Evolutionary conservation across 106 monocot species (phyloP).

Genomic region (Dendrobium nobile): DNA sequence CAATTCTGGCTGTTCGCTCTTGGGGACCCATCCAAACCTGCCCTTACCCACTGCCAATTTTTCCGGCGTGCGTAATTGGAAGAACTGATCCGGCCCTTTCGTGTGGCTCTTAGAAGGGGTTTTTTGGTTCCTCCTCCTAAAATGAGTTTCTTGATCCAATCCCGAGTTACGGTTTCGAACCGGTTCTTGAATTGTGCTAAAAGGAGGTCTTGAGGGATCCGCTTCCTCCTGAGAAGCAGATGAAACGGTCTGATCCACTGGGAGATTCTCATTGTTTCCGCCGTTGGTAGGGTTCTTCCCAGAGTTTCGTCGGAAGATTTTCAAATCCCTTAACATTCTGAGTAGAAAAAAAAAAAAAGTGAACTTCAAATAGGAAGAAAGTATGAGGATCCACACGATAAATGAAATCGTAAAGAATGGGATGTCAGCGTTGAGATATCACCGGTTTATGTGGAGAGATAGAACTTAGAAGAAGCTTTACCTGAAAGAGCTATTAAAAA

Average conservation of each 20-base stretch:
- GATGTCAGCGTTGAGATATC: not conserved
- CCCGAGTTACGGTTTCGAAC: slow-evolving; percentile 21
- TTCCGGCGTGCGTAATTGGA: slow-evolving; percentile 64
- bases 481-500: slow-evolving; percentile 57
- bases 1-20: slow-evolving; percentile 19
- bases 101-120: slow-evolving; percentile 46
- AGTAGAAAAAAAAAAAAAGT: not conserved
- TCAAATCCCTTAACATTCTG: slow-evolving; percentile 80
- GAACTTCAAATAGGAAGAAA: not conserved
- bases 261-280: slow-evolving; percentile 57
- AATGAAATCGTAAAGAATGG: not conserved
- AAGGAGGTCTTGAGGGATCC: slow-evolving; percentile 45
- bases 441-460: not conserved
- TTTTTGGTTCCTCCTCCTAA: slow-evolving; percentile 36
- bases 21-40: slow-evolving; percentile 64
- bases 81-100: slow-evolving; percentile 14
- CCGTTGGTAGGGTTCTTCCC: slow-evolving; percentile 21
- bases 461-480: slow-evolving; percentile 10
- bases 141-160: slow-evolving; percentile 20
- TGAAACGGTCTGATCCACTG: slow-evolving; percentile 15
- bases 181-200: slow-evolving; percentile 54
- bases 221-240: slow-evolving; percentile 19
- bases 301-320: slow-evolving; percentile 31
- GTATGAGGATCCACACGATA: not conserved
- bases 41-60: slow-evolving; percentile 27